Evolutionary conservation across 192 early-diverging fungal species (phyloP).

Genomic region (Polychytrium aggregatum): DNA sequence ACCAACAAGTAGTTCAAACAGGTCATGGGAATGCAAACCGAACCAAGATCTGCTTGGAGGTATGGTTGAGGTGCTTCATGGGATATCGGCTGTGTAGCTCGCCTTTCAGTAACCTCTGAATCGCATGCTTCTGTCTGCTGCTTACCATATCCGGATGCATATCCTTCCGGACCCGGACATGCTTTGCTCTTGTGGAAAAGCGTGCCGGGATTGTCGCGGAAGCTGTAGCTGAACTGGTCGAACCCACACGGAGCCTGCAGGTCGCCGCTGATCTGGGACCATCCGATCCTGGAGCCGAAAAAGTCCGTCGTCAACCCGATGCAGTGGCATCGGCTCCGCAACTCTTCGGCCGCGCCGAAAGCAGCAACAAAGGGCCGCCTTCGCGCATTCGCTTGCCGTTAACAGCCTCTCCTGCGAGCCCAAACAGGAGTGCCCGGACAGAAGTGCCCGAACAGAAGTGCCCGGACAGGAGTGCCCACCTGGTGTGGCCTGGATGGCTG

Average conservation of each 20-base stretch:
- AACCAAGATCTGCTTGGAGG: too few relatives aligned
- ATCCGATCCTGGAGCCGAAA: constrained; percentile 46
- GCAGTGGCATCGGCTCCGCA: neutral
- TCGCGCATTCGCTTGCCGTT: too few relatives aligned
- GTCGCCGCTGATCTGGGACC: constrained; percentile 67
- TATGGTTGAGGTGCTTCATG: too few relatives aligned
- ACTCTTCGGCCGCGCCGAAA: too few relatives aligned
- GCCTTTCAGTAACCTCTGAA: too few relatives aligned
- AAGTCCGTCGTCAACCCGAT: neutral
- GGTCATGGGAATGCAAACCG: too few relatives aligned
- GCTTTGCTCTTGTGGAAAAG: constrained; percentile 48
- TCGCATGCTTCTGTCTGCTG: neutral
- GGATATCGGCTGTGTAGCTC: too few relatives aligned
- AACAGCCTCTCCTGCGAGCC: too few relatives aligned
- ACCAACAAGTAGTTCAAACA: neutral
- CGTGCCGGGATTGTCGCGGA: constrained; percentile 52
- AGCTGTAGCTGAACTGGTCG: constrained; percentile 61
- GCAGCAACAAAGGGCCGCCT: too few relatives aligned
- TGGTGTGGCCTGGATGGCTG: constrained; percentile 37
- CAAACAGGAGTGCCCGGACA: neutral
- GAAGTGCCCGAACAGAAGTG: too few relatives aligned
- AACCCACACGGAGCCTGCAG: constrained; percentile 66
- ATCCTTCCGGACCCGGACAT: constrained; percentile 4
- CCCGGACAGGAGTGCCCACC: constrained; percentile 8
- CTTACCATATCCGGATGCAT: constrained; percentile 26